A percentile compares a stretch with the other conserved stretches of the same genome.
These are phyloP conservation scores for Pythium myriotylum DNA, from an alignment of 352 stramenopile genomes.

Conservation along the genomic window DNA sequence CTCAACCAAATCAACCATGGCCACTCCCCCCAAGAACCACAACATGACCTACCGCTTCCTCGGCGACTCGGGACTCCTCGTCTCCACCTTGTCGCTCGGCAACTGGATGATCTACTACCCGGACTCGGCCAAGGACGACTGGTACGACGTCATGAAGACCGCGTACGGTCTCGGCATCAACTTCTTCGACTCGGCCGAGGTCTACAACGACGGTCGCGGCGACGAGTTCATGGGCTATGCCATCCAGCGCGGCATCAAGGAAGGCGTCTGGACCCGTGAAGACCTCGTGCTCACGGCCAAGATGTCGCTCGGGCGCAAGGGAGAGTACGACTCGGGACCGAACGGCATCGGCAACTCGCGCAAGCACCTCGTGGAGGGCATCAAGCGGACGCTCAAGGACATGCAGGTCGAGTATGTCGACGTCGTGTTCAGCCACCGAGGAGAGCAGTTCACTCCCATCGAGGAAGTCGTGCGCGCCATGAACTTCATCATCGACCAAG, in stretches of 20 bases:
- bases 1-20: too few relatives aligned
- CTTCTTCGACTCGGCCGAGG: background rate
- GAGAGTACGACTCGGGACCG: too few relatives aligned
- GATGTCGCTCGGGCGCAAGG: constrained; percentile 31
- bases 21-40: background rate
- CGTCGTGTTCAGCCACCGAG: constrained; percentile 38
- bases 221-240: constrained; percentile 38
- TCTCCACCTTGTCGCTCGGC: constrained; percentile 43
- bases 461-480: constrained; percentile 54
- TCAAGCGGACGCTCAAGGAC: too few relatives aligned
- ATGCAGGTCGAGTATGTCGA: constrained; percentile 37
- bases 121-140: background rate
- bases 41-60: constrained; percentile 38
- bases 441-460: constrained; percentile 34
- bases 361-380: too few relatives aligned
- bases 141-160: constrained; percentile 2
- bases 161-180: background rate
- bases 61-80: constrained; percentile 36
- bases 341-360: too few relatives aligned
- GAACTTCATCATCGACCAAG: constrained; percentile 36
- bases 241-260: constrained; percentile 31
- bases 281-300: constrained; percentile 55
- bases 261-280: constrained; percentile 33
- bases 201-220: constrained; percentile 29
- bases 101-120: constrained; percentile 6